A percentile compares a stretch with the other conserved stretches of the same genome.
Evolutionary conservation across 2,329 filamentous ascomycete genomes (phyloP).

Genomic region (Hysterium pulicare): DNA sequence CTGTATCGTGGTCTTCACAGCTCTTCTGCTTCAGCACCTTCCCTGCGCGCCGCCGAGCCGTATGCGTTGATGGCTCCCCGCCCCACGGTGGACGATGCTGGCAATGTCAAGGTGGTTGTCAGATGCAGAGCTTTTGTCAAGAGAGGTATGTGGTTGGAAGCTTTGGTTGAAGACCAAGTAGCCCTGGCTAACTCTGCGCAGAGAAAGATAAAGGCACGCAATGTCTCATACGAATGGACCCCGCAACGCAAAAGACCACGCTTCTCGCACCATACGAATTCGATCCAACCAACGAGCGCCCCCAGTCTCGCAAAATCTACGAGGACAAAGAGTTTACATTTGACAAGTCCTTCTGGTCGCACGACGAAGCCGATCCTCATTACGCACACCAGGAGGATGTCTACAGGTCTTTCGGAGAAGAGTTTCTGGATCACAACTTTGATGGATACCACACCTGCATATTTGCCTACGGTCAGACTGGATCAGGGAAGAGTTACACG

Average conservation of each 20-base stretch:
- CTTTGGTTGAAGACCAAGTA: neutral
- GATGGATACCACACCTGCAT: constrained; percentile 99
- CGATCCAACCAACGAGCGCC: constrained; percentile 46
- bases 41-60: constrained; percentile 41
- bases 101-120: constrained; percentile 52
- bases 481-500: constrained; percentile 96
- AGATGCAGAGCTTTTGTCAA: constrained; percentile 47
- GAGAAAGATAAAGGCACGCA: constrained; percentile 76
- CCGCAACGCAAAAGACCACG: constrained; percentile 77
- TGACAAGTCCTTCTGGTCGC: constrained; percentile 98
- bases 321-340: constrained; percentile 94
- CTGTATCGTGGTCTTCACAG: constrained; percentile 30
- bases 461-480: constrained; percentile 97
- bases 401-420: constrained; percentile 89
- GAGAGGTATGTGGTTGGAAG: constrained; percentile 37
- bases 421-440: constrained; percentile 98
- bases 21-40: constrained; percentile 42
- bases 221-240: constrained; percentile 92
- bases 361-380: constrained; percentile 72
- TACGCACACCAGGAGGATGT: constrained; percentile 92
- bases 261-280: constrained; percentile 66
- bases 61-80: constrained; percentile 25
- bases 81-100: constrained; percentile 39
- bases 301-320: constrained; percentile 67
- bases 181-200: constrained; percentile 41